These are phyloP conservation scores for Lactifluus hygrophoroides DNA, from an alignment of 768 basidiomycete genomes.

Conservation along the genomic window DNA sequence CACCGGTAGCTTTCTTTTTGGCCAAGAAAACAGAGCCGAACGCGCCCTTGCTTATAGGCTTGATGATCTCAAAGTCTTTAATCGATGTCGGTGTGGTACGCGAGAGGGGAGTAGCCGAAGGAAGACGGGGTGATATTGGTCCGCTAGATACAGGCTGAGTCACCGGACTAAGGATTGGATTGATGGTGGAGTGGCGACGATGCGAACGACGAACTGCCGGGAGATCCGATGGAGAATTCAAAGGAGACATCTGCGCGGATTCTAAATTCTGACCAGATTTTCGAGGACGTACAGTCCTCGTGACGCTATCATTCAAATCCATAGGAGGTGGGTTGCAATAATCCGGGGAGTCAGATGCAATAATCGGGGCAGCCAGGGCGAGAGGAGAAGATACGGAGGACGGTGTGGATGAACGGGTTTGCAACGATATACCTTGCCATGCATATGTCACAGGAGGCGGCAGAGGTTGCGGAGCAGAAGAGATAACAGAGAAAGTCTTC, in stretches of 20 bases:
- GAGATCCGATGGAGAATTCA: constrained; percentile 46
- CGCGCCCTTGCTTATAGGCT: constrained; percentile 97
- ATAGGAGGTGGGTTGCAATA: constrained; percentile 51
- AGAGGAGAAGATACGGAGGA: constrained; percentile 85
- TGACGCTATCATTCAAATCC: constrained; percentile 49
- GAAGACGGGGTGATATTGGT: constrained; percentile 82
- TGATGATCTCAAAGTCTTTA: constrained; percentile 99
- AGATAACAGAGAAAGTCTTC: constrained; percentile 13
- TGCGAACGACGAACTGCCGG: constrained; percentile 44
- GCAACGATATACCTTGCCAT: constrained; percentile 39
- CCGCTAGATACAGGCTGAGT: constrained; percentile 42
- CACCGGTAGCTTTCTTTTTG: constrained; percentile 96
- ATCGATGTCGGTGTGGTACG: constrained; percentile 84
- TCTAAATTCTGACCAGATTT: constrained; percentile 60
- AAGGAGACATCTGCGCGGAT: constrained; percentile 64
- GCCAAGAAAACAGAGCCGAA: constrained; percentile 98
- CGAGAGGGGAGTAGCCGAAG: constrained; percentile 66
- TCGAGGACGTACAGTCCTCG: constrained; percentile 47
- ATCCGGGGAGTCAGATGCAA: constrained; percentile 55
- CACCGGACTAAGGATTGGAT: constrained; percentile 46
- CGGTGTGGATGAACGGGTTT: constrained; percentile 79
- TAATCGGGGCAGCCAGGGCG: constrained; percentile 76
- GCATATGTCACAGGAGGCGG: constrained; percentile 28
- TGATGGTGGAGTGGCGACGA: constrained; percentile 54
- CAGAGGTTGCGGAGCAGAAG: constrained; percentile 23